Evolutionary conservation across 2,329 filamentous ascomycete species (phyloP), one percentile per base, ranked within the genome.

Genomic region (Hawksworthiomyces lignivorus): DNA sequence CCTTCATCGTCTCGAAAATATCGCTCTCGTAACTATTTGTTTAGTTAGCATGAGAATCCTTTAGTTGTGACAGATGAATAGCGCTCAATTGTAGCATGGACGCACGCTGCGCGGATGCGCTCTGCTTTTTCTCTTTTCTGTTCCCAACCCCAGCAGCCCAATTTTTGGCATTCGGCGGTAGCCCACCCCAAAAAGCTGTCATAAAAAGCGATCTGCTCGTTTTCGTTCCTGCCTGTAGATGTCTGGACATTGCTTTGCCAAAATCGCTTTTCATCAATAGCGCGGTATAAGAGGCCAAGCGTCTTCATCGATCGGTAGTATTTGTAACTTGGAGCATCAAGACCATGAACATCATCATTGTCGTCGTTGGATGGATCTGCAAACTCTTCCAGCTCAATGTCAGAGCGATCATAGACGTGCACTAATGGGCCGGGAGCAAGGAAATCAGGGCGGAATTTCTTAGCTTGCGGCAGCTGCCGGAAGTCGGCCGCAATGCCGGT

Each of bases 301-400:
- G 83, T 67, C 50, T 85, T 87, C 0, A 76, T 51, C 2, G 82
- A 87, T 24, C 59, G 61, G 56, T 92, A 89, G 54, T 80, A 90
- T 4, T 61, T 59, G 20, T 69, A 64, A 5, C 51, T 60, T 0
- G 67, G 62, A 0, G 64, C 64, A 1, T 62, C 59, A 4, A 65
- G 61, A 8, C 67, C 59, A n/a, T 72, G 64, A 9, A 70, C 65
- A 6, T 75, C 64, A 4, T 70, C 65, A 4, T 74, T 63, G 4
- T 67, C 64, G 5, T 69, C 61, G 0, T 61, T 42, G 1, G 51
- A 44, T 10, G 53, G 51, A 1, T 49, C 36, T 2, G 59, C 49
- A 21, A 54, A 48, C 4, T 57, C 28, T 15, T 66, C 62, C 27
- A 72, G 58, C 9, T 53, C 56, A 17, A 72, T 62, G 19, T 67